These are phyloP conservation scores for Podochytrium sp. DNA, from an alignment of 192 early-diverging fungal species.

Conservation along the genomic window DNA sequence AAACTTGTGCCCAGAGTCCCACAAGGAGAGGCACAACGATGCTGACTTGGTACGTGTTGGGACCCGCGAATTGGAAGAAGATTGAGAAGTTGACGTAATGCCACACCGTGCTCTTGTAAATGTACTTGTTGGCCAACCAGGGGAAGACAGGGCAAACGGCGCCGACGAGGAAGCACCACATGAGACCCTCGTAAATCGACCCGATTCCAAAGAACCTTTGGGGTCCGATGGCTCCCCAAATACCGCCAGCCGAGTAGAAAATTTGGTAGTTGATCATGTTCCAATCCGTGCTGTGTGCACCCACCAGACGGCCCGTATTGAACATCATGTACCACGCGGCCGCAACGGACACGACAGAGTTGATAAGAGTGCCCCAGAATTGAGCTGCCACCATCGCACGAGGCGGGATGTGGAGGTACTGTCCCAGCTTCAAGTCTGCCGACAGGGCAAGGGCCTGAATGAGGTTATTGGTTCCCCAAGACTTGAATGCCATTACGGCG, in stretches of 20 bases:
- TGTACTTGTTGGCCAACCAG: conserved; percentile 29
- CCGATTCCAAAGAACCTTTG: conserved; percentile 53
- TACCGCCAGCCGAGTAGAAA: no score
- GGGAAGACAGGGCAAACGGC: conserved; percentile 32
- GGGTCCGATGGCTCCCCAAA: conserved; percentile 70
- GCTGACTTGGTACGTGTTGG: background rate
- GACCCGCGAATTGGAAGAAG: background rate
- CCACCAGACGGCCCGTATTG: conserved; percentile 6
- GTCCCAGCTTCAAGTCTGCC: conserved; percentile 77
- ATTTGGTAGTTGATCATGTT: conserved; percentile 34
- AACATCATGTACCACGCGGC: conserved; percentile 36
- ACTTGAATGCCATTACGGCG: conserved; percentile 85
- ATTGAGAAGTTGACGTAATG: conserved; percentile 31
- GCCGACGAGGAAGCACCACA: conserved; percentile 32
- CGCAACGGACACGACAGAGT: conserved; percentile 52
- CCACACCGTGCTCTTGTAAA: conserved; percentile 5
- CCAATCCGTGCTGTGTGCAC: no score
- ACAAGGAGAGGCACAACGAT: background rate
- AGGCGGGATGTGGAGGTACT: conserved; percentile 75
- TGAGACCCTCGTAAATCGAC: conserved; percentile 17
- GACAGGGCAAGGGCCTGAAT: conserved; percentile 75
- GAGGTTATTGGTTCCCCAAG: conserved; percentile 77
- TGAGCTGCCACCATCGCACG: conserved; percentile 60
- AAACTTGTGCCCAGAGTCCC: background rate
- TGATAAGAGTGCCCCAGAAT: conserved; percentile 64